A percentile compares a stretch with the other conserved stretches of the same genome.
Conservation (phyloP, 2,329 filamentous ascomycete species). For the Fusarium nelsonii region DNA sequence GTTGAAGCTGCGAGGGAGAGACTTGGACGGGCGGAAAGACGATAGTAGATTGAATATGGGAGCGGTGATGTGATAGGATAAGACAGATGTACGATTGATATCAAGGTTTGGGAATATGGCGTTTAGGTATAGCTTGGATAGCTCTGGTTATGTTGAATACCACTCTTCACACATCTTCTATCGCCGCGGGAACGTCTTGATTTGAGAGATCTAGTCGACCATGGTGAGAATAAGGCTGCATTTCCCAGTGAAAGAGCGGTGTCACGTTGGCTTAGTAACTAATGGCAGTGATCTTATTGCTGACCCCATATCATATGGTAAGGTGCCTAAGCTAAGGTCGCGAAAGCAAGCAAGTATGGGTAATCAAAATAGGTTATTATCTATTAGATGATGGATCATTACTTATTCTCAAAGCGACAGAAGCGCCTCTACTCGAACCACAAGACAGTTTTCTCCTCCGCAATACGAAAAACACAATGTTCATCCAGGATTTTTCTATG, state of each 20-base stretch:
- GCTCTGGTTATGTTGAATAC: slow-evolving; percentile 7
- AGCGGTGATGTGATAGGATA: neutral
- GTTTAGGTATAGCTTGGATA: slow-evolving; percentile 5
- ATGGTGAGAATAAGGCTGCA: neutral
- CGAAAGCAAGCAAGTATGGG: neutral
- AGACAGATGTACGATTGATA: slow-evolving; percentile 18
- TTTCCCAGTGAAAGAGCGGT: no score
- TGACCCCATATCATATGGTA: neutral
- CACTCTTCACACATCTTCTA: slow-evolving; percentile 2
- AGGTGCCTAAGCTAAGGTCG: accelerated
- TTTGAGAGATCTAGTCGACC: neutral
- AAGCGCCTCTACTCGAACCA: neutral
- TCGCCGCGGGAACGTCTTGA: accelerated
- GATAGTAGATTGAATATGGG: neutral
- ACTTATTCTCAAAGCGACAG: neutral
- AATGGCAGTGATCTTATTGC: neutral
- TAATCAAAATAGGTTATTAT: slow-evolving; percentile 1
- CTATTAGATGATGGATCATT: slow-evolving; percentile 10
- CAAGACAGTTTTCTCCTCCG: neutral
- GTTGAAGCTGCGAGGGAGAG: slow-evolving; percentile 44
- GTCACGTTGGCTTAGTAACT: no score
- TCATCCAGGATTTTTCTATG: slow-evolving; percentile 22
- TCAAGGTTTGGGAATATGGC: slow-evolving; percentile 6
- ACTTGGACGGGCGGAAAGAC: slow-evolving; percentile 25
- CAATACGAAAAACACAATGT: neutral